A percentile compares a stretch with the other conserved stretches of the same genome.
These are phyloP conservation scores for Backusella liffmaniae DNA, from an alignment of 192 early-diverging fungal genomes.

Conservation along the genomic window DNA sequence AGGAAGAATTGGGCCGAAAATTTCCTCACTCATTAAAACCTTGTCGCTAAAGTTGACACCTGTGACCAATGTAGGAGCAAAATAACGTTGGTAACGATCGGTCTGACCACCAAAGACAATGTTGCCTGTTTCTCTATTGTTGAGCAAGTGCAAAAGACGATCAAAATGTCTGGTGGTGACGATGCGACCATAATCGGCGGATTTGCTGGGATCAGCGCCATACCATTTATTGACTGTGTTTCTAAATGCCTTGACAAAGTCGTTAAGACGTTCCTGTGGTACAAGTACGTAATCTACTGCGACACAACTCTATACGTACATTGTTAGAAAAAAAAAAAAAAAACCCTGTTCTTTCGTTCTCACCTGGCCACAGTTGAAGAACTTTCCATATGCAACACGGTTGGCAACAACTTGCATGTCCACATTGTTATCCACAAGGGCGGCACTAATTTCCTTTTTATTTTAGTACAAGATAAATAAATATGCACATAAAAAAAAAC, in stretches of 20 bases:
- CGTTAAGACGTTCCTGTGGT: conserved; percentile 40
- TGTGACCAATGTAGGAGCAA: conserved; percentile 78
- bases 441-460: conserved; percentile 40
- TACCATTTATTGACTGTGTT: conserved; percentile 41
- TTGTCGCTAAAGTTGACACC: conserved; percentile 58
- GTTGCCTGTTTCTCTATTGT: conserved; percentile 46
- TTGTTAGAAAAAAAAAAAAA: neutral
- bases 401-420: conserved; percentile 68
- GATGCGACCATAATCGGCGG: conserved; percentile 59
- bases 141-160: conserved; percentile 53
- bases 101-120: conserved; percentile 59
- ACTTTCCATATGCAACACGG: conserved; percentile 80
- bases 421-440: conserved; percentile 60
- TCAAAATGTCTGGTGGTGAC: conserved; percentile 61
- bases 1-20: conserved; percentile 93
- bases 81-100: conserved; percentile 65
- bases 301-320: conserved; percentile 62
- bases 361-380: conserved; percentile 86
- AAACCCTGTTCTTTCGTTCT: neutral
- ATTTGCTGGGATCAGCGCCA: conserved; percentile 39
- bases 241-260: conserved; percentile 50
- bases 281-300: conserved; percentile 76
- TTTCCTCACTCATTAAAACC: conserved; percentile 75
- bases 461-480: neutral
- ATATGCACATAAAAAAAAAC: neutral